These are phyloP conservation scores for Cymbidium sinense DNA, from an alignment of 106 monocot species.

Conservation along the genomic window DNA sequence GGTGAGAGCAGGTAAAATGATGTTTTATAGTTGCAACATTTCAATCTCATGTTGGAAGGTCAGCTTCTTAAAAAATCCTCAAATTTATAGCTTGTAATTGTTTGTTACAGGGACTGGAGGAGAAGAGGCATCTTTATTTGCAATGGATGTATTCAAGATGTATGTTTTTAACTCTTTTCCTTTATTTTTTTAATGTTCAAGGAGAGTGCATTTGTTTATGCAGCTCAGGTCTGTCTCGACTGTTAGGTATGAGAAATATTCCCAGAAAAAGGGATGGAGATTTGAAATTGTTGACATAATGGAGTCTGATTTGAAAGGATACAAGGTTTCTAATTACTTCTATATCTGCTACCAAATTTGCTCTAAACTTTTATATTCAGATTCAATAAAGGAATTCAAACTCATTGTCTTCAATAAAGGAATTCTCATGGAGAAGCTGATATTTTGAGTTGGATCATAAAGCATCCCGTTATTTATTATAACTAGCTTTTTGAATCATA, in stretches of 20 bases:
- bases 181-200: neutral
- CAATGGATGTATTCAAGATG: constrained; percentile 98
- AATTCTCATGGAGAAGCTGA: neutral
- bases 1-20: constrained; percentile 84
- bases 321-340: constrained; percentile 40
- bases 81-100: neutral
- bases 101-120: constrained; percentile 77
- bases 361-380: neutral
- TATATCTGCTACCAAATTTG: neutral
- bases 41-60: neutral
- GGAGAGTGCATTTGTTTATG: neutral
- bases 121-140: constrained; percentile 97
- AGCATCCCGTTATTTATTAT: neutral
- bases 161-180: constrained; percentile 14
- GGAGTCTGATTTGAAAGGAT: constrained; percentile 90
- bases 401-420: neutral
- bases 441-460: neutral
- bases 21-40: neutral
- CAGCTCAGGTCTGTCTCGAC: constrained; percentile 2
- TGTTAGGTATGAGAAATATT: constrained; percentile 72
- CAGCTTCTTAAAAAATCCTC: neutral
- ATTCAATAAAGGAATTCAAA: neutral
- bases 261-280: constrained; percentile 88
- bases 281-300: constrained; percentile 76
- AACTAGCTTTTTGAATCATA: constrained; percentile 14